Evolutionary conservation across 2,329 filamentous ascomycete genomes (phyloP), one percentile per base, ranked within the genome.

Genomic region (Apiospora arundinis): DNA sequence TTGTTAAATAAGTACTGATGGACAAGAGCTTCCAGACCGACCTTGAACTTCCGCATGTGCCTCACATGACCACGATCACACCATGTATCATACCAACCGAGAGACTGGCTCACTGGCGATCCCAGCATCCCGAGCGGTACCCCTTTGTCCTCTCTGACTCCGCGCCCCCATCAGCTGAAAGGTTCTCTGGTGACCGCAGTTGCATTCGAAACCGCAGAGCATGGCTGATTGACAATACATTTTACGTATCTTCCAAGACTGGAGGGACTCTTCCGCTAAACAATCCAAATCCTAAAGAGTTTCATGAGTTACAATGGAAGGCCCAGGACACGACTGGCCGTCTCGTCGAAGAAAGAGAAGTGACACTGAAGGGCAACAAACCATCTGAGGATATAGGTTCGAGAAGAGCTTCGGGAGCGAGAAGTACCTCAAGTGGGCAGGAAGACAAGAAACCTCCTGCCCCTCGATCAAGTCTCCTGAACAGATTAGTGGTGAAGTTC

Each of bases 11-110:
- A 7, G 25, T 63, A n/a, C 66, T 56, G 25, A 65, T 56, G 67
- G 25, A 67, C 52, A 9, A 63, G 16, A n/a, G n/a, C 45, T 21
- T 23, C 3, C 67, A 84, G 83, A 75, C 78, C 16, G 82, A 85
- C 66, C 79, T 85, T 40, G 82, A 84, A 70, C 81, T 85, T 49
- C 84, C 84, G 60, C 84, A 85, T 70, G 79, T 84, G n/a, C 84
- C 84, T 16, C 84, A 85, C 74, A 82, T 85, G 74, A 84, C 81
- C 8, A 85, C 84, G 6, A 82, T 85, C 60, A 83, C 83, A 42
- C 79, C 82, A 4, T 78, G 78, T 4, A 83, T 85, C 70, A 77
- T 80, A 25, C 83, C 83, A 2, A 85, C 84, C 0, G 73, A 78
- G 21, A 76, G 68, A 32, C 78, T 85, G 4, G 72, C 78, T 11